phyloP scores from a whole-genome alignment of 441 rosid genomes.

The Erodium moschatum region DNA sequence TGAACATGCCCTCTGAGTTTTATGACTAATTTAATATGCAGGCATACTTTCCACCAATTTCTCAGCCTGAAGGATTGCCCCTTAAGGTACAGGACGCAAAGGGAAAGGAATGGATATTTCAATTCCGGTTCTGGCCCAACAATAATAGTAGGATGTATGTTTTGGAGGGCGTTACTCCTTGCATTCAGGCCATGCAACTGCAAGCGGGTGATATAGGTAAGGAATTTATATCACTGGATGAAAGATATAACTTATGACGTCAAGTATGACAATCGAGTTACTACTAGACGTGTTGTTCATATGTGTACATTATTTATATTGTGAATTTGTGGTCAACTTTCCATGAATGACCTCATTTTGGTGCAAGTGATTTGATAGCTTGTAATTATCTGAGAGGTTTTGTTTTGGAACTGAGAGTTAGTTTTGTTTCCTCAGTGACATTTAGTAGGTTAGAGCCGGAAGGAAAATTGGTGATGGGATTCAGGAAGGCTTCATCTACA shows the following conservation, averaged over 20 bases:
- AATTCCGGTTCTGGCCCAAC: constrained; percentile 95
- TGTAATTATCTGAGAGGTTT: constrained; percentile 17
- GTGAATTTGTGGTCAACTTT: constrained; percentile 16
- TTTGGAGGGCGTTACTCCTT: constrained; percentile 87
- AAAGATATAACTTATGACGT: too few relatives aligned
- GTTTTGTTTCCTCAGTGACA: constrained; percentile 53
- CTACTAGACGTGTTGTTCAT: too few relatives aligned
- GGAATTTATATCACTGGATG: constrained; percentile 8
- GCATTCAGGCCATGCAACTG: constrained; percentile 85
- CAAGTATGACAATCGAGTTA: too few relatives aligned
- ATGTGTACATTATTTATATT: background rate
- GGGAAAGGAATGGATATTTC: constrained; percentile 96
- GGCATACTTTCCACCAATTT: constrained; percentile 87
- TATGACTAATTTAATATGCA: constrained; percentile 25
- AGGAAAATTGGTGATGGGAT: constrained; percentile 93
- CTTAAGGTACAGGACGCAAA: constrained; percentile 83
- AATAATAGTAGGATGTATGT: constrained; percentile 90
- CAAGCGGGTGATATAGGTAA: constrained; percentile 98
- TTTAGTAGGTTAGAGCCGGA: constrained; percentile 92
- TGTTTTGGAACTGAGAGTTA: background rate
- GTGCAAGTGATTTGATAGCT: too few relatives aligned
- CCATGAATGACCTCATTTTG: too few relatives aligned
- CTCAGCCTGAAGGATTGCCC: constrained; percentile 84
- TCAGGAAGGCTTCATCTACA: constrained; percentile 71
- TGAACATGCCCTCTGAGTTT: too few relatives aligned